These are phyloP conservation scores for Tuber brumale DNA, from an alignment of 495 filamentous ascomycete genomes.

Conservation along the genomic window DNA sequence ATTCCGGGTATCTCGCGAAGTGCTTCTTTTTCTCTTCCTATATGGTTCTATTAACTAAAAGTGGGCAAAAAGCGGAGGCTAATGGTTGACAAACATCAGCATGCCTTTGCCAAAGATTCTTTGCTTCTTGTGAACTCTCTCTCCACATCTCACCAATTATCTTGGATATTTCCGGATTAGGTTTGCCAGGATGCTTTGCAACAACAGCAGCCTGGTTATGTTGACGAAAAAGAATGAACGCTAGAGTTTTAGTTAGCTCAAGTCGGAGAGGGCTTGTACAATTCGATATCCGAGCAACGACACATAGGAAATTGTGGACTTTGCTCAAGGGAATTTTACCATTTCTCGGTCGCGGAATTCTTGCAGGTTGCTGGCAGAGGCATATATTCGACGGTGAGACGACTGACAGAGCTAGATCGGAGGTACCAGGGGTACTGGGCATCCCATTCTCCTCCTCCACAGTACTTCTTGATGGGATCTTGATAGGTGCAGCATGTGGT, in stretches of 20 bases:
- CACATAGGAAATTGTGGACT: constrained; percentile 21
- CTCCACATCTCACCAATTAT: constrained; percentile 95
- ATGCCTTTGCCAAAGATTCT: constrained; percentile 79
- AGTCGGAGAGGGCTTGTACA: constrained; percentile 6
- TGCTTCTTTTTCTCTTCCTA: constrained; percentile 89
- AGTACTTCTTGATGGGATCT: constrained; percentile 19
- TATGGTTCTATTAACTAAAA: constrained; percentile 37
- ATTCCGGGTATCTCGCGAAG: constrained; percentile 83
- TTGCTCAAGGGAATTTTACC: constrained; percentile 53
- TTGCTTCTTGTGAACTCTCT: constrained; percentile 63
- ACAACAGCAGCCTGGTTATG: constrained; percentile 80
- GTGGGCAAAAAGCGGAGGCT: neutral
- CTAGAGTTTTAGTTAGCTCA: constrained; percentile 48
- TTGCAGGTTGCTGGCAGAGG: constrained; percentile 86
- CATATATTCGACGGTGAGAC: constrained; percentile 55
- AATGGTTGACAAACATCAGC: constrained; percentile 60
- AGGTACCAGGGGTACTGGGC: constrained; percentile 24
- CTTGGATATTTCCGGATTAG: constrained; percentile 97
- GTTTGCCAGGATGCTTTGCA: constrained; percentile 72
- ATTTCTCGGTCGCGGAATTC: constrained; percentile 90
- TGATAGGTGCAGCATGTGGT: constrained; percentile 15
- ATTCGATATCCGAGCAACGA: constrained; percentile 16
- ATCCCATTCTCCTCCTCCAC: constrained; percentile 18
- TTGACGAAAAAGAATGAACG: constrained; percentile 96
- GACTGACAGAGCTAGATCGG: constrained; percentile 36